Base-by-base conservation (phyloP, 495 filamentous ascomycete species). In the Podospora comata region DNA sequence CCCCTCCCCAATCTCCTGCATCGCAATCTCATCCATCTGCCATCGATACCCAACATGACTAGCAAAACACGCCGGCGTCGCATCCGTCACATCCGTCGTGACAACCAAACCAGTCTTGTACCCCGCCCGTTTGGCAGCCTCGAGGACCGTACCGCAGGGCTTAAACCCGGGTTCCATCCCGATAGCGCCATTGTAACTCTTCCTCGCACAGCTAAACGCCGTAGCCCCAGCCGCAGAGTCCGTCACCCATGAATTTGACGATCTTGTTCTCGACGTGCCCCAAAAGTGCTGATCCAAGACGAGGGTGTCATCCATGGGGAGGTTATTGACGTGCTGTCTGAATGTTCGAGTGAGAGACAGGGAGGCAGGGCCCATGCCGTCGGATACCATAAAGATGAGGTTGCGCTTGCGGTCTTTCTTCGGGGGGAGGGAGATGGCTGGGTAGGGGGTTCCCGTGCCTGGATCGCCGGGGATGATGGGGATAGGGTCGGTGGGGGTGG, bases 311-410 rank as follows among this genome's bases (percentile, higher is more conserved):
- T 88, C 87, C 66, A 85, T 80, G 3, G 91, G 88, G 18, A 94
- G 81, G 15, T 85, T 87, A 44, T 88, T 82, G 44, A 84, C 81
- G 57, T 82, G 78, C 77, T 99, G 95, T 32, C 87, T 84, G 81
- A 92, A 98, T 74, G 86, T 88, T 60, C 95, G 83, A 5, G 96
- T 97, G 75, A 98, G 78, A 15, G 87, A 87, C 27, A 98, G 84
- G 75, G 92, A 94, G 23, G 94, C 91, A 3, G 95, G 95, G 0
- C 95, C 95, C 96, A 99, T 98, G 65, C 94, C 95, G 75, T 99
- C 95, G 0, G 92, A 96, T 9, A 99, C 96, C 96, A 99, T 98
- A 83, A 99, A 98, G 68, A 99, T 90, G 54, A 98, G 79, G 74
- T 97, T 99, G 27, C 90, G 85, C 79, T 98, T 99, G 16, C 91